Base-by-base conservation (phyloP, 1,284 basidiomycete genomes). In the Inonotus hispidus region DNA sequence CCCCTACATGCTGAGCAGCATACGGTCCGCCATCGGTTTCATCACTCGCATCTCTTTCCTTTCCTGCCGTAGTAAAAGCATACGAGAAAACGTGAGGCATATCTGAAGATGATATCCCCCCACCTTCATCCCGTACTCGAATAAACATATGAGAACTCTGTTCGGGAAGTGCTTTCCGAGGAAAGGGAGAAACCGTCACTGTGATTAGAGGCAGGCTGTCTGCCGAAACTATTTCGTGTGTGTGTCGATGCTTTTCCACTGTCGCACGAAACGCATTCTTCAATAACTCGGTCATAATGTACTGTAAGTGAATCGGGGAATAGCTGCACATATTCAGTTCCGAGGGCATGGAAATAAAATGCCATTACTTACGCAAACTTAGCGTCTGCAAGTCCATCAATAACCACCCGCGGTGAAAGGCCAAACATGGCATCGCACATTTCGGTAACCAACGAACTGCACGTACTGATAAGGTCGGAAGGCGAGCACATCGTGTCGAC, bases 201-300 rank as follows among this genome's bases (percentile, higher is more conserved):
- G 75, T 74, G 6, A 95, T 82, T 2, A 89, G 85, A 0, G 91
- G 82, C 4, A 92, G 72, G 5, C 71, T 56, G 2, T 66, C 65
- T 1, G 72, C 35, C 38, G 75, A 72, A 25, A 71, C 70, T 13
- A 69, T 62, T 46, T 75, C 75, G 59, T 76, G 67, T 1, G 71
- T 71, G 60, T 80, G 80, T 62, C 77, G 75, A 63, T 90, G 82
- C 63, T 83, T 82, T 68, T 94, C 92, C n/a, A 92, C 85, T 0
- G 91, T 94, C 3, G 93, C 93, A 27, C 93, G 87, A 74, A 93
- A 96, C 0, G 92, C 83, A 70, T 95, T 95, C 73, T 95, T 95
- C 50, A 93, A 78, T 49, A 93, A 82, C 71, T 93, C 92, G 1
- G 90, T 92, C 65, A 93, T 76, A 65, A 93, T 88, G 70, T 95